phyloP scores from a whole-genome alignment of 352 stramenopile species.

The Globisporangium mamillatum region DNA sequence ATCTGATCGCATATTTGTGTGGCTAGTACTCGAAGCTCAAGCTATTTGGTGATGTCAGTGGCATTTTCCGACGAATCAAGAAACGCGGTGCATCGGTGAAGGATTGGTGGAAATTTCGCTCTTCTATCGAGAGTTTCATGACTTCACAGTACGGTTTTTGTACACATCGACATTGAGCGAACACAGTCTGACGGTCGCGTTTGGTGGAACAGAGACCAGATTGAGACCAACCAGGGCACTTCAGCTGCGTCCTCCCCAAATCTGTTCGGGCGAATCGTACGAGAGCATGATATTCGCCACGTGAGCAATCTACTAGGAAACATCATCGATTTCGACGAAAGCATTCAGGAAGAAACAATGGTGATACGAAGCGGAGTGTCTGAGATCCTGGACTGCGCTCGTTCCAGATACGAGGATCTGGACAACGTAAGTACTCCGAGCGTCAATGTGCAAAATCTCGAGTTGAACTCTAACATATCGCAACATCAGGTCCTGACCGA shows the following conservation, averaged over 20 bases:
- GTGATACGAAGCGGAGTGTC: constrained; percentile 76
- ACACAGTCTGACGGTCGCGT: constrained; percentile 6
- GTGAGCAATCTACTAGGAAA: constrained; percentile 81
- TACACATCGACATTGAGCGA: not conserved
- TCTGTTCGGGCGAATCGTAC: constrained; percentile 30
- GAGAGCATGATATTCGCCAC: constrained; percentile 46
- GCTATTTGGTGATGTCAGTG: constrained; percentile 56
- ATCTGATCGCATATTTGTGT: constrained; percentile 10
- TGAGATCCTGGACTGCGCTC: constrained; percentile 59
- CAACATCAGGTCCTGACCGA: constrained; percentile 70
- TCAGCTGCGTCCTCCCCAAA: constrained; percentile 17
- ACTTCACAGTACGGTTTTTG: constrained; percentile 44
- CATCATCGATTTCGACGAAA: constrained; percentile 84
- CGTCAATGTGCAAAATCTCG: no score
- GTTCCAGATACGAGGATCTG: constrained; percentile 75
- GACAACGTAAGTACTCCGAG: constrained; percentile 52
- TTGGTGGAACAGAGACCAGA: constrained; percentile 22
- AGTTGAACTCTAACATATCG: not conserved
- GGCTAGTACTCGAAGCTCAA: constrained; percentile 57
- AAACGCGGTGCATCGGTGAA: constrained; percentile 53
- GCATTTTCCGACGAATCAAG: constrained; percentile 64
- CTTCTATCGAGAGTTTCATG: constrained; percentile 61
- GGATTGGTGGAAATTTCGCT: constrained; percentile 65
- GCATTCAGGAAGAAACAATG: constrained; percentile 47
- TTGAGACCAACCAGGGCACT: constrained; percentile 18